Evolutionary conservation across 495 filamentous ascomycete genomes (phyloP), one percentile per base, ranked within the genome.

Genomic region (Penicillium angulare): DNA sequence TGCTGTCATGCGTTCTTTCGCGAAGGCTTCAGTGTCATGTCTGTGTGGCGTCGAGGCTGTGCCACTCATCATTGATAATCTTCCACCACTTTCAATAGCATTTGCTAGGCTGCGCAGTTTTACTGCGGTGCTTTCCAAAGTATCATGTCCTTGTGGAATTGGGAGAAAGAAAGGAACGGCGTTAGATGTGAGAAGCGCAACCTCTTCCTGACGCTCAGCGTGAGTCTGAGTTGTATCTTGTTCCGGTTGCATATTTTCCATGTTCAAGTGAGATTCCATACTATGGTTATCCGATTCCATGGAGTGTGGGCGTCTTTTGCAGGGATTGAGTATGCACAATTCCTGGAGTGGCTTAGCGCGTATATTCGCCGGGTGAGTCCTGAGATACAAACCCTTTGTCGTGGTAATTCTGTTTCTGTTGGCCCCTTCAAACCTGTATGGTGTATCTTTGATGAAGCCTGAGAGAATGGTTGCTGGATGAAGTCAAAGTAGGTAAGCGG

Each of bases 51-150:
- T 41, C 2, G 61, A 29, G 27, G 49, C 47, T 36, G 50, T 9
- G 5, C 57, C 56, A 1, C 55, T 64, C 41, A 47, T 53, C 7
- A 61, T 34, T 1, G 59, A 52, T 3, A 70, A 50, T 32, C 48
- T 59, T 32, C 60, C 40, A 0, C 64, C 61, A 16, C 46, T 42
- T 23, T 41, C 8, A 10, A 63, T 49, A 3, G 56, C 49, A 12
- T 50, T 22, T n/a, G 62, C 64, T 2, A 67, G 47, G 22, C 36
- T 46, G 17, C 47, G n/a, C 3, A 67, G 20, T 44, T 67, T 69
- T 16, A 21, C 35, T 5, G 44, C 56, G 13, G 60, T 67, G 8
- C 34, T 47, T 42, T 65, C 52, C 3, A 67, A 60, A 31, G 56
- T 52, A 34, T 69, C 66, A 10, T 27, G 42, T 8, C 44, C 46